Percentiles rank a stretch among this genome's conserved stretches.
These are phyloP conservation scores for Calonectria pauciramosa DNA, from an alignment of 2,329 filamentous ascomycete species.

Conservation along the genomic window DNA sequence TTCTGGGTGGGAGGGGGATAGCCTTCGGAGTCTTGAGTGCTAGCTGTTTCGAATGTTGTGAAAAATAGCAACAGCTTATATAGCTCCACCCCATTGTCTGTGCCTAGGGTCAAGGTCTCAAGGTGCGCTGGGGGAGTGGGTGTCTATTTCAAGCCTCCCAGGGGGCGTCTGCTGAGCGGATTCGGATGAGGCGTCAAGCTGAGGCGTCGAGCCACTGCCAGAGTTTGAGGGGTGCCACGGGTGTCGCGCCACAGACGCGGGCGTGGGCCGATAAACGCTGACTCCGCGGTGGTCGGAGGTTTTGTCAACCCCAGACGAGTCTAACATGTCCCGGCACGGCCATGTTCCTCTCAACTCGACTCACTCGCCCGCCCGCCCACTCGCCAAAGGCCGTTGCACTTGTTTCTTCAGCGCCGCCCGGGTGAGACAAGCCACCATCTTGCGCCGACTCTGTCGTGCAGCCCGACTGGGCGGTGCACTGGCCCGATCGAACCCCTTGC, in stretches of 20 bases:
- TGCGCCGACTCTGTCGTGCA: constrained; percentile 43
- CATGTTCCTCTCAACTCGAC: constrained; percentile 42
- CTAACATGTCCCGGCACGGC: constrained; percentile 47
- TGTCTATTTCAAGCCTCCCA: constrained; percentile 33
- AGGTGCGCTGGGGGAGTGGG: constrained; percentile 19
- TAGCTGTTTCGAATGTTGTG: constrained; percentile 48
- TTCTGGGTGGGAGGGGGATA: constrained; percentile 26
- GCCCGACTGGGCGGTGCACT: constrained; percentile 45
- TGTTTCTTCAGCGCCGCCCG: constrained; percentile 41
- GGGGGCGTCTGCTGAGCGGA: constrained; percentile 18
- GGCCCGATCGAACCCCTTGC: constrained; percentile 45
- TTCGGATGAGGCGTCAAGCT: constrained; percentile 27
- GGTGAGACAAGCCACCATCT: constrained; percentile 48
- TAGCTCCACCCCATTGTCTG: constrained; percentile 32
- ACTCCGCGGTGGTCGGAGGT: constrained; percentile 44
- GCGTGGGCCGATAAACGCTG: constrained; percentile 37
- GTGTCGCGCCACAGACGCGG: constrained; percentile 33
- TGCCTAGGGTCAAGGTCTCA: constrained; percentile 28
- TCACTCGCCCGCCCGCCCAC: constrained; percentile 46
- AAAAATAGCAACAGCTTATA: constrained; percentile 46
- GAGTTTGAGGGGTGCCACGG: constrained; percentile 22
- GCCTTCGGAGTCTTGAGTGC: constrained; percentile 35
- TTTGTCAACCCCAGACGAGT: constrained; percentile 48
- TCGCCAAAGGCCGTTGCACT: constrained; percentile 39
- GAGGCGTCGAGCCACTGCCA: constrained; percentile 34